Conservation (phyloP, 768 basidiomycete genomes). For the Suillus sp. region DNA sequence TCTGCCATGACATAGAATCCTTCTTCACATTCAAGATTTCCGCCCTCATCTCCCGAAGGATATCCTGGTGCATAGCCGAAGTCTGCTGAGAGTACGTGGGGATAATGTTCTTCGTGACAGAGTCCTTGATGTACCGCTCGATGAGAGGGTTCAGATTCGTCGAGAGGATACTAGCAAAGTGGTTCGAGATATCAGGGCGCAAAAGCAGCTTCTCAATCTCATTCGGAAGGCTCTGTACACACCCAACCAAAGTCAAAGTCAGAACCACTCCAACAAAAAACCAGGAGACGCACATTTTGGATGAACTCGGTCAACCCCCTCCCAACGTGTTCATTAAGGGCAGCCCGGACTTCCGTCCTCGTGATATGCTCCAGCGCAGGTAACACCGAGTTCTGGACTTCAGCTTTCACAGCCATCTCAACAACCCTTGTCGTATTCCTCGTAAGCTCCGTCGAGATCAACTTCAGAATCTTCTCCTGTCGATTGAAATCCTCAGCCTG, state of each 20-base stretch:
- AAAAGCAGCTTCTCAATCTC: conserved; percentile 81
- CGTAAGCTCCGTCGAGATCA: conserved; percentile 84
- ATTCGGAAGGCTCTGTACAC: conserved; percentile 62
- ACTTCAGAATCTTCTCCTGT: conserved; percentile 87
- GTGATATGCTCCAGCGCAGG: conserved; percentile 84
- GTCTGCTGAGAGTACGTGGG: conserved; percentile 78
- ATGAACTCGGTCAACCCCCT: conserved; percentile 72
- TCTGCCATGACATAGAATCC: conserved; percentile 82
- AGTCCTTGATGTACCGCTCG: conserved; percentile 81
- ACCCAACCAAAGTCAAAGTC: conserved; percentile 1
- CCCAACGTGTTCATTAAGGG: conserved; percentile 77
- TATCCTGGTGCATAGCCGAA: conserved; percentile 77
- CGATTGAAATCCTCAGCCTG: conserved; percentile 80
- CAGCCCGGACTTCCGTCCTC: conserved; percentile 75
- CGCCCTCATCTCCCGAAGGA: conserved; percentile 69
- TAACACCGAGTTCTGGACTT: conserved; percentile 81
- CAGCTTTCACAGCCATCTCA: conserved; percentile 84
- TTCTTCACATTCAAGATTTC: conserved; percentile 80
- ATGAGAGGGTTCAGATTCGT: conserved; percentile 73
- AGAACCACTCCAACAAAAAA: conserved; percentile 1
- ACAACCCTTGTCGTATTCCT: conserved; percentile 88
- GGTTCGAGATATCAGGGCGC: conserved; percentile 73
- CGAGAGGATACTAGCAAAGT: conserved; percentile 76
- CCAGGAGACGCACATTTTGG: conserved; percentile 53
- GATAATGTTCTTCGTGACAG: conserved; percentile 70